Conservation (phyloP, 768 basidiomycete genomes). For the Rhodosporidiobolus odoratus region DNA sequence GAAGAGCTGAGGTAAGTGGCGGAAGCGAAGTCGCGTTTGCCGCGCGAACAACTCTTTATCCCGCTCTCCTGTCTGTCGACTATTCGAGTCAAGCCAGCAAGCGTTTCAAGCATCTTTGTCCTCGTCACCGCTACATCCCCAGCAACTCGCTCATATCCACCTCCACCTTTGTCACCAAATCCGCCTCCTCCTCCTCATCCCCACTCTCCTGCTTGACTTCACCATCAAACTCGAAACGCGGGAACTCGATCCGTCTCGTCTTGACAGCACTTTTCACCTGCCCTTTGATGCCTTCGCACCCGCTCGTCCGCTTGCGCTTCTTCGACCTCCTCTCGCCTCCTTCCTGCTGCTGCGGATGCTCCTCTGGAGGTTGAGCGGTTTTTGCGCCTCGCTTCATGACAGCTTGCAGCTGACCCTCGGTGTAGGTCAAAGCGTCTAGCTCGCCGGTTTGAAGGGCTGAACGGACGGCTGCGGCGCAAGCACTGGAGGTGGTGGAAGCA, state of each 20-base stretch:
- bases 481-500: neutral
- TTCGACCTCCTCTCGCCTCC: neutral
- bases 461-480: neutral
- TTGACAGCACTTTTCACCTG: neutral
- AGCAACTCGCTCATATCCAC: conserved; percentile 6
- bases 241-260: neutral
- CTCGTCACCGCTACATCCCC: neutral
- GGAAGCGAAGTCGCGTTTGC: neutral
- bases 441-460: neutral
- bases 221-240: neutral
- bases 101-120: neutral
- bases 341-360: neutral
- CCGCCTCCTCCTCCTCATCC: neutral
- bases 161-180: neutral
- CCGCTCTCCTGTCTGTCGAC: too few relatives aligned
- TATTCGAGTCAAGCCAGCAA: neutral
- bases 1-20: neutral
- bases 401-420: neutral
- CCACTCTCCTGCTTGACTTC: neutral
- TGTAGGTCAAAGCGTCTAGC: neutral
- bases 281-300: neutral
- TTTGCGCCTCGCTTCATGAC: neutral
- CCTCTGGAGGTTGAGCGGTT: neutral
- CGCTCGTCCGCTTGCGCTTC: neutral
- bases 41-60: neutral